Evolutionary conservation across 2,329 filamentous ascomycete genomes (phyloP).

Genomic region (Macroventuria anomochaeta): DNA sequence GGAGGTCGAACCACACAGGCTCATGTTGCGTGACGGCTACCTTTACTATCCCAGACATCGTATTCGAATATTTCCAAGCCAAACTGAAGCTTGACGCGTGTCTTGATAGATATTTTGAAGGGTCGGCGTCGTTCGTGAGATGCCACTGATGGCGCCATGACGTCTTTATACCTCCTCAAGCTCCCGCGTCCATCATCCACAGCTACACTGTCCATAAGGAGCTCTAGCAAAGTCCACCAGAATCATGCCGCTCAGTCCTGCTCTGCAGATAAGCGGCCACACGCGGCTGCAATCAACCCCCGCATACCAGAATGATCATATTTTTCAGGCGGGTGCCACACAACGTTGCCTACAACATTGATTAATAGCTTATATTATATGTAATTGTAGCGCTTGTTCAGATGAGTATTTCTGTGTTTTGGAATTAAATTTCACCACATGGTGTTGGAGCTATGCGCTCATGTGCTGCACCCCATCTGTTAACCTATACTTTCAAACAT

Average conservation of each 20-base stretch:
- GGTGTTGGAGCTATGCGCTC: too few relatives aligned
- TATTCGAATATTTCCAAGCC: not conserved
- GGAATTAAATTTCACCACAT: too few relatives aligned
- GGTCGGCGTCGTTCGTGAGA: not conserved
- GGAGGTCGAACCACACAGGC: slow-evolving; percentile 66
- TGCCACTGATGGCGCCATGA: not conserved
- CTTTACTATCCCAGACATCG: slow-evolving; percentile 13
- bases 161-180: not conserved
- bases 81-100: not conserved
- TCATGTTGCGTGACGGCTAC: slow-evolving; percentile 65
- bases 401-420: too few relatives aligned
- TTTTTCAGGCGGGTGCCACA: too few relatives aligned
- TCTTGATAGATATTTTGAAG: not conserved
- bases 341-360: too few relatives aligned
- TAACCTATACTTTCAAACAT: too few relatives aligned
- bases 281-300: too few relatives aligned
- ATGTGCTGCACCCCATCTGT: too few relatives aligned
- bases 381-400: too few relatives aligned
- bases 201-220: not conserved
- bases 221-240: not conserved
- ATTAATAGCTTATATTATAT: too few relatives aligned
- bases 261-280: slow-evolving; percentile 1
- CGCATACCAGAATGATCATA: too few relatives aligned
- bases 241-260: not conserved
- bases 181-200: not conserved